Percentiles rank a stretch among this genome's conserved stretches.
Conservation (phyloP, 2,329 filamentous ascomycete genomes). For the Ceratocystis ficicola region DNA sequence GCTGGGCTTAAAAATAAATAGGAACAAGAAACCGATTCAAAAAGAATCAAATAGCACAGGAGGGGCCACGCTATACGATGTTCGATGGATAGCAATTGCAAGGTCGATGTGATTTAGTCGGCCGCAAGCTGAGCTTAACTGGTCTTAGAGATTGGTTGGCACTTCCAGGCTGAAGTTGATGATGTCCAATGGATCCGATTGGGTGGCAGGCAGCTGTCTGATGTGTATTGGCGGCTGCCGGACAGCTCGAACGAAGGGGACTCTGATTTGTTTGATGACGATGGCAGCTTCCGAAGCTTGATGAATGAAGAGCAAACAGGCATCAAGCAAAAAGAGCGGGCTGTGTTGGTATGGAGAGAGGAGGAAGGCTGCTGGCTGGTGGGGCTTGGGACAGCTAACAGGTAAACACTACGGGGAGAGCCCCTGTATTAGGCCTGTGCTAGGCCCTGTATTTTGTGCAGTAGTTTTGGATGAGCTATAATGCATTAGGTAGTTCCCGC, state of each 20-base stretch:
- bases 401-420: not conserved
- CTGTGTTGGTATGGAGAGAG: conserved; percentile 1
- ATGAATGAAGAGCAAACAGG: not conserved
- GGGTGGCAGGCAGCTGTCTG: not conserved
- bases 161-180: conserved; percentile 8
- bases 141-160: not conserved
- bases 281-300: conserved; percentile 7
- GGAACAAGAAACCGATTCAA: not conserved
- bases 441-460: not conserved
- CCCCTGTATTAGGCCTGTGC: conserved; percentile 2
- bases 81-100: conserved; percentile 5
- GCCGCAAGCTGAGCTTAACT: conserved; percentile 7
- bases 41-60: not conserved
- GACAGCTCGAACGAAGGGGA: not conserved
- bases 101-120: not conserved
- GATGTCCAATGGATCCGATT: not conserved
- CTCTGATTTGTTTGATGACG: not conserved
- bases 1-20: not conserved
- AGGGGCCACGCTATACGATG: not conserved
- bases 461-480: not conserved
- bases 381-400: conserved; percentile 8
- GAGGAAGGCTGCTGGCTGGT: conserved; percentile 4
- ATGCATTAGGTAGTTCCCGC: not conserved
- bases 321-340: not conserved
- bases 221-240: not conserved